phyloP scores from a whole-genome alignment of 805 yeast genomes.

The Wickerhamomyces canadensis region DNA sequence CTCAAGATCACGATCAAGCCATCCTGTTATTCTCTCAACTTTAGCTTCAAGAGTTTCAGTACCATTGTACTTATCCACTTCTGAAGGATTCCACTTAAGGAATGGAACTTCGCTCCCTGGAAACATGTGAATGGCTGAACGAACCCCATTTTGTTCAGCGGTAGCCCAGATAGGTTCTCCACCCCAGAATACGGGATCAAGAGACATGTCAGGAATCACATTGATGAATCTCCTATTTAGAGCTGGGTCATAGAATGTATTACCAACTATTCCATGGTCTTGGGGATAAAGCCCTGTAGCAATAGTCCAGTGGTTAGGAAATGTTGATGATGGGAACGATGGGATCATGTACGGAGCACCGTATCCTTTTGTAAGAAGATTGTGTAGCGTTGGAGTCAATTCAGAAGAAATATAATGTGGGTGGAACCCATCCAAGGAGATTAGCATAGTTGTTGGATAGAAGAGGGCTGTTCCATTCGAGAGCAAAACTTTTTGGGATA shows the following conservation, averaged over 20 bases:
- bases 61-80: constrained; percentile 57
- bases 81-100: constrained; percentile 41
- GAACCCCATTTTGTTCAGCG: constrained; percentile 54
- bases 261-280: constrained; percentile 83
- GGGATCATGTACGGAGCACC: constrained; percentile 85
- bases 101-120: constrained; percentile 83
- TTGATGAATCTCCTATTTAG: constrained; percentile 54
- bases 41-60: constrained; percentile 56
- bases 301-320: constrained; percentile 89
- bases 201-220: constrained; percentile 47
- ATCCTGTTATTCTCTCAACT: constrained; percentile 48
- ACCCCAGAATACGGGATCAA: constrained; percentile 71
- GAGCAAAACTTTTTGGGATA: background rate
- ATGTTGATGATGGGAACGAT: constrained; percentile 82
- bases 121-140: constrained; percentile 90
- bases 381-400: constrained; percentile 67
- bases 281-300: constrained; percentile 83
- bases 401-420: constrained; percentile 72
- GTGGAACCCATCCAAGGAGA: constrained; percentile 87
- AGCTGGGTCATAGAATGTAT: constrained; percentile 65
- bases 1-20: constrained; percentile 57
- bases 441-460: constrained; percentile 70
- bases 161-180: constrained; percentile 90
- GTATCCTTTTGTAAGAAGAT: constrained; percentile 43
- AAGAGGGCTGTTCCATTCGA: constrained; percentile 22